These are phyloP conservation scores for Zygoascus meyerae DNA, from an alignment of 1,139 yeast species.

Conservation along the genomic window DNA sequence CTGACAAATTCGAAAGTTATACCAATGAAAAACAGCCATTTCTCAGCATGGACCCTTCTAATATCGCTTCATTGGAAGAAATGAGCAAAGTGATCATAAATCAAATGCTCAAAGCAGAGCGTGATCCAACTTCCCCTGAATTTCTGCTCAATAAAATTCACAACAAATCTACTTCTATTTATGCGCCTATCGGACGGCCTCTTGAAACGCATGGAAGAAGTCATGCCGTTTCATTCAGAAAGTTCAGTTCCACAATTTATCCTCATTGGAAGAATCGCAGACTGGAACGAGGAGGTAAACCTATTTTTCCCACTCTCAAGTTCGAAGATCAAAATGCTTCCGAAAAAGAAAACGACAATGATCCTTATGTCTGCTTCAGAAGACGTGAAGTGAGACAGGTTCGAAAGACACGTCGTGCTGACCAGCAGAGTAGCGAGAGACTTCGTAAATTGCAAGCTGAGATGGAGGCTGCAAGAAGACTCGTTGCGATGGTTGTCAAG, in stretches of 20 bases:
- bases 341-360: conserved; percentile 78
- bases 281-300: conserved; percentile 54
- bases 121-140: conserved; percentile 34
- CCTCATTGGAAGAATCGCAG: conserved; percentile 79
- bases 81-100: conserved; percentile 37
- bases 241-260: conserved; percentile 65
- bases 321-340: conserved; percentile 67
- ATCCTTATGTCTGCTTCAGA: conserved; percentile 93
- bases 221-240: conserved; percentile 48
- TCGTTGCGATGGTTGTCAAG: conserved; percentile 64
- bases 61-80: conserved; percentile 66
- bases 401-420: conserved; percentile 93
- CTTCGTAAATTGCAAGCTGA: conserved; percentile 70
- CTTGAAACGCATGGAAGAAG: conserved; percentile 36
- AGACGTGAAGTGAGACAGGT: conserved; percentile 94
- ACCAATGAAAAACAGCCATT: conserved; percentile 84
- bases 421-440: conserved; percentile 82
- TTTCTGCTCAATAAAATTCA: conserved; percentile 24
- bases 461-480: conserved; percentile 66
- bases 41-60: conserved; percentile 74
- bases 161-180: conserved; percentile 13
- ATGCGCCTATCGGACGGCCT: conserved; percentile 10
- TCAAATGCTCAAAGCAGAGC: conserved; percentile 21
- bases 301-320: conserved; percentile 67
- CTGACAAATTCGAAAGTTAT: conserved; percentile 67